These are phyloP conservation scores for Globisporangium cystogenes DNA, from an alignment of 352 stramenopile genomes.

Conservation along the genomic window DNA sequence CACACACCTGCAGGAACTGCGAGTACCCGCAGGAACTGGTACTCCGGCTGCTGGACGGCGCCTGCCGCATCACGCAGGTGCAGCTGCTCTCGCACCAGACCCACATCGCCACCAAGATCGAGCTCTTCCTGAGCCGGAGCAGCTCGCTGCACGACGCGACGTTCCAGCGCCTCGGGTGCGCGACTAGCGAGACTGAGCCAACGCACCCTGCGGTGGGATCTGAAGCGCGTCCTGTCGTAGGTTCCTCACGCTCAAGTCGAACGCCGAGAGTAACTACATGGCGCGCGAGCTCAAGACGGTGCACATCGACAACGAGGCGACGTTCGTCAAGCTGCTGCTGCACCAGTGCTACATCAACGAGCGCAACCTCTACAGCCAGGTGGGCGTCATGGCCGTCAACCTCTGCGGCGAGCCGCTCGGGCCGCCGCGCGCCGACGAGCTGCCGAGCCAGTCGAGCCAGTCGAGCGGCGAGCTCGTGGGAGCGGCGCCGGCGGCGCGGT, in stretches of 20 bases:
- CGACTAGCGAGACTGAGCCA: too few species aligned
- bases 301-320: slow-evolving; percentile 82
- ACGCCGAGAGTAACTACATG: slow-evolving; percentile 77
- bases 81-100: slow-evolving; percentile 91
- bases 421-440: slow-evolving; percentile 13
- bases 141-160: slow-evolving; percentile 31
- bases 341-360: slow-evolving; percentile 88
- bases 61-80: slow-evolving; percentile 72
- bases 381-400: slow-evolving; percentile 89
- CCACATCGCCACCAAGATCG: slow-evolving; percentile 91
- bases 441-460: slow-evolving; percentile 55
- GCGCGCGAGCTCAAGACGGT: slow-evolving; percentile 92
- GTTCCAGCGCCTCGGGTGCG: slow-evolving; percentile 77
- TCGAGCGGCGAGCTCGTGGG: slow-evolving; percentile 34
- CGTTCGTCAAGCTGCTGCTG: slow-evolving; percentile 86
- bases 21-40: slow-evolving; percentile 93
- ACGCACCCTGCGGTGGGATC: too few species aligned
- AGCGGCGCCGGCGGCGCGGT: slow-evolving; percentile 8
- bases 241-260: slow-evolving; percentile 78
- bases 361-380: slow-evolving; percentile 89
- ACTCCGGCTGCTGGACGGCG: slow-evolving; percentile 66
- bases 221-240: too few species aligned
- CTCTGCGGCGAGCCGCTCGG: slow-evolving; percentile 64
- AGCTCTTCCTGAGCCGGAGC: slow-evolving; percentile 82
- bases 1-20: slow-evolving; percentile 58